Percentiles rank a stretch among this genome's conserved stretches.
These are phyloP conservation scores for Aleurites moluccanus DNA, from an alignment of 441 rosid species.

Conservation along the genomic window DNA sequence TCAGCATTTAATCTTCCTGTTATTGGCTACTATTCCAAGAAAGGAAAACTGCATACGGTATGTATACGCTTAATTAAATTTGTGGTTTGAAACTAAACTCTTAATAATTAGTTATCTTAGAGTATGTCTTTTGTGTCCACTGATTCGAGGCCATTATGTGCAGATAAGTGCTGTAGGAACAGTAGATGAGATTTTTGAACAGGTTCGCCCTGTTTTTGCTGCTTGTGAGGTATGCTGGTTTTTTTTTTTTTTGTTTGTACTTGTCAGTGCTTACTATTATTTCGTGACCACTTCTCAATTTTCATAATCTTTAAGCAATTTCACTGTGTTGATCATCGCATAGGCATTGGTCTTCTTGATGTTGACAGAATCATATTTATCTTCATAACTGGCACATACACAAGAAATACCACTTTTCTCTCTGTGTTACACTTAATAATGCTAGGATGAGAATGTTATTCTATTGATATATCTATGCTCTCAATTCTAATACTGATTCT, in stretches of 20 bases:
- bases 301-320: background rate
- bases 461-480: background rate
- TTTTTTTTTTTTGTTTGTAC: background rate
- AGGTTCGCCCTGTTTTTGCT: constrained; percentile 64
- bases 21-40: constrained; percentile 64
- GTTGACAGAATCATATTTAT: background rate
- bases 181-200: constrained; percentile 79
- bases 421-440: background rate
- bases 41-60: constrained; percentile 77
- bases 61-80: constrained; percentile 17
- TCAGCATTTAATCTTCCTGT: constrained; percentile 68
- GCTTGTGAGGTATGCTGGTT: constrained; percentile 48
- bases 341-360: background rate
- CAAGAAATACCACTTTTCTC: background rate
- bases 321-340: background rate
- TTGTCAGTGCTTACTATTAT: background rate
- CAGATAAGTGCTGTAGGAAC: constrained; percentile 93
- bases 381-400: background rate
- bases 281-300: background rate
- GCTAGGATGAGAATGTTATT: background rate
- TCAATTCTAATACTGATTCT: background rate
- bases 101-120: background rate
- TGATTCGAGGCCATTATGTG: constrained; percentile 25
- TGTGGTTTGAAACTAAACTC: background rate
- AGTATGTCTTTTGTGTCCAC: background rate